A percentile compares a stretch with the other conserved stretches of the same genome.
phyloP scores from a whole-genome alignment of 768 basidiomycete species.

The Boletellus emodensis region DNA sequence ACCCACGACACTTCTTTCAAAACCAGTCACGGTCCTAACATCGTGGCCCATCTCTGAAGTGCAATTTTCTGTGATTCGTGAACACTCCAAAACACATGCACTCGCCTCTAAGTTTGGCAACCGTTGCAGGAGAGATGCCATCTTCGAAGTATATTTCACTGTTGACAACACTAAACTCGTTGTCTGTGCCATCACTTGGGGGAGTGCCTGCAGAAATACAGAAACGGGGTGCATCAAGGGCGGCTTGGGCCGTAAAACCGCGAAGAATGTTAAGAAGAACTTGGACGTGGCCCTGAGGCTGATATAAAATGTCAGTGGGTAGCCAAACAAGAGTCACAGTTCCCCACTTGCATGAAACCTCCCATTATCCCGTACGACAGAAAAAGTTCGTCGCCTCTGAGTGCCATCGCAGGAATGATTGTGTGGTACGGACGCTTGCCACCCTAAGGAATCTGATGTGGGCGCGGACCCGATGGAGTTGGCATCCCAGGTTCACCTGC shows the following conservation, averaged over 20 bases:
- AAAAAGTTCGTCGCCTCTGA: constrained; percentile 76
- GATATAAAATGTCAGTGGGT: not conserved
- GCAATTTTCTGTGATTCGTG: constrained; percentile 1
- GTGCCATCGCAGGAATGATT: constrained; percentile 88
- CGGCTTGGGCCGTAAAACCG: constrained; percentile 83
- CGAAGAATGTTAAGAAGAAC: constrained; percentile 87
- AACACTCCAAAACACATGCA: not conserved
- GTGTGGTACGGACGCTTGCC: constrained; percentile 91
- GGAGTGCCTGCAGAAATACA: constrained; percentile 88
- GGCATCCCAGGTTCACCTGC: constrained; percentile 41
- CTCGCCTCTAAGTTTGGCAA: constrained; percentile 65
- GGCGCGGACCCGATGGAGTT: not conserved
- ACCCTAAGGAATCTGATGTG: constrained; percentile 39
- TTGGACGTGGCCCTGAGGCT: constrained; percentile 97
- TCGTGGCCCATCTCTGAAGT: constrained; percentile 84
- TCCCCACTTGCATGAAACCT: constrained; percentile 74
- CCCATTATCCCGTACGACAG: constrained; percentile 91
- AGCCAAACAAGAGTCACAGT: not conserved
- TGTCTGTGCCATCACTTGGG: constrained; percentile 46
- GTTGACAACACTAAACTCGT: constrained; percentile 58
- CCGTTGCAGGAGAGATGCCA: constrained; percentile 57
- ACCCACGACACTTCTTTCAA: constrained; percentile 63
- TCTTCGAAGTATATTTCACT: constrained; percentile 91
- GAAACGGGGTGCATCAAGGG: constrained; percentile 92
- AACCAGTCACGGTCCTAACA: constrained; percentile 58